Percentiles rank a stretch among this genome's conserved stretches.
Evolutionary conservation across 768 basidiomycete genomes (phyloP).

Genomic region (Suillus weaverae): DNA sequence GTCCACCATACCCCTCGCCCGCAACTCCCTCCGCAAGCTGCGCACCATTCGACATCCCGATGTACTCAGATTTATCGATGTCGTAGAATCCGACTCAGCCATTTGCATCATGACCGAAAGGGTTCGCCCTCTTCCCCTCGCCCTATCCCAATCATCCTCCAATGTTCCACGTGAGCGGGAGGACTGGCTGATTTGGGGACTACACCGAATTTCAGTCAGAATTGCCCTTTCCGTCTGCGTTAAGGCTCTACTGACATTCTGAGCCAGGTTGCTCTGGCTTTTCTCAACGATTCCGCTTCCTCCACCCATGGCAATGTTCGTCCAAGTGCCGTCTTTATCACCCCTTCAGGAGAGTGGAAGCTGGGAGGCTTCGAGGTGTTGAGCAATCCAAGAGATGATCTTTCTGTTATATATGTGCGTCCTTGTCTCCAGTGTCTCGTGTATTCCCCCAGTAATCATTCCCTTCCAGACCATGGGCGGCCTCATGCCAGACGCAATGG

Average conservation of each 20-base stretch:
- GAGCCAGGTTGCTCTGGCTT: slow-evolving; percentile 78
- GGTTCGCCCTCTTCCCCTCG: slow-evolving; percentile 68
- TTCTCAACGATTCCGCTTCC: slow-evolving; percentile 80
- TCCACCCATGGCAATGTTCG: slow-evolving; percentile 84
- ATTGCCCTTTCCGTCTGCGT: slow-evolving; percentile 27
- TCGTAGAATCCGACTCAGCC: slow-evolving; percentile 81
- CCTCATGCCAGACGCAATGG: slow-evolving; percentile 57
- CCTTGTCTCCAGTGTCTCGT: background rate
- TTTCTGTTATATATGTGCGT: slow-evolving; percentile 78
- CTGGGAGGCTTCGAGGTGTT: slow-evolving; percentile 92
- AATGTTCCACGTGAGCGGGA: slow-evolving; percentile 67
- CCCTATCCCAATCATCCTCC: slow-evolving; percentile 61
- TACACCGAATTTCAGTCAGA: slow-evolving; percentile 82
- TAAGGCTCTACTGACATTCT: slow-evolving; percentile 2
- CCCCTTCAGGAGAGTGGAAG: slow-evolving; percentile 95
- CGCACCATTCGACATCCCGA: slow-evolving; percentile 94
- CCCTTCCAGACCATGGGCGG: slow-evolving; percentile 61
- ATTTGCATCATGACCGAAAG: slow-evolving; percentile 96
- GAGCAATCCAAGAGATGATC: slow-evolving; percentile 79
- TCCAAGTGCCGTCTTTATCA: slow-evolving; percentile 81
- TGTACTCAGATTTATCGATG: slow-evolving; percentile 93
- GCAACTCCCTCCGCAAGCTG: slow-evolving; percentile 87
- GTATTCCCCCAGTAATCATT: slow-evolving; percentile 11
- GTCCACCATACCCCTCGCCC: slow-evolving; percentile 71
- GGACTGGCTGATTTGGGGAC: slow-evolving; percentile 92